These are phyloP conservation scores for Coniophora puteana DNA, from an alignment of 1,284 basidiomycete genomes.

Conservation along the genomic window DNA sequence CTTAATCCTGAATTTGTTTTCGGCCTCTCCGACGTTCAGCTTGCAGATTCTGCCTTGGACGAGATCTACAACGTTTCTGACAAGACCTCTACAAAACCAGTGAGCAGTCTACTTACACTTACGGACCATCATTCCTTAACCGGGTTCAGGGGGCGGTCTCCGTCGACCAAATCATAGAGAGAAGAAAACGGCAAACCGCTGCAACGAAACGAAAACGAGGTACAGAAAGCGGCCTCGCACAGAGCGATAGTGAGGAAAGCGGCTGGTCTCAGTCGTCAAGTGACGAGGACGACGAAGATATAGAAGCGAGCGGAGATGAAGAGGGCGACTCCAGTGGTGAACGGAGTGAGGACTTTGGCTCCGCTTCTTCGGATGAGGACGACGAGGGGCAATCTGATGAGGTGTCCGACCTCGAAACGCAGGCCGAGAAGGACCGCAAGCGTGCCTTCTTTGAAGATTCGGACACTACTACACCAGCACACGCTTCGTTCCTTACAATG, in stretches of 20 bases:
- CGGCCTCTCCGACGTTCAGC: slow-evolving; percentile 72
- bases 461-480: slow-evolving; percentile 37
- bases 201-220: slow-evolving; percentile 58
- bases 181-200: slow-evolving; percentile 45
- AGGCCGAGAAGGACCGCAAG: slow-evolving; percentile 56
- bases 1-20: slow-evolving; percentile 84
- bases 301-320: slow-evolving; percentile 29
- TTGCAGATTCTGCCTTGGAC: slow-evolving; percentile 44
- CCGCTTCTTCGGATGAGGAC: slow-evolving; percentile 23
- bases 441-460: slow-evolving; percentile 82
- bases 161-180: slow-evolving; percentile 89
- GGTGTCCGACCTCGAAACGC: slow-evolving; percentile 35
- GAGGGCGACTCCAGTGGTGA: slow-evolving; percentile 33
- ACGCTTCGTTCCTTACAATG: slow-evolving; percentile 79
- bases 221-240: slow-evolving; percentile 32
- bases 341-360: slow-evolving; percentile 17
- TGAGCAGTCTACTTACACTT: slow-evolving; percentile 32
- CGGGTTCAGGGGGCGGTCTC: slow-evolving; percentile 68
- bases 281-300: slow-evolving; percentile 29
- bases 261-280: slow-evolving; percentile 30
- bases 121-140: slow-evolving; percentile 11
- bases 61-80: slow-evolving; percentile 50
- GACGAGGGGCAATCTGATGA: slow-evolving; percentile 30
- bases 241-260: slow-evolving; percentile 35
- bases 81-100: slow-evolving; percentile 61